phyloP scores from a whole-genome alignment of 306 rosid species.

The Myrica gale region DNA sequence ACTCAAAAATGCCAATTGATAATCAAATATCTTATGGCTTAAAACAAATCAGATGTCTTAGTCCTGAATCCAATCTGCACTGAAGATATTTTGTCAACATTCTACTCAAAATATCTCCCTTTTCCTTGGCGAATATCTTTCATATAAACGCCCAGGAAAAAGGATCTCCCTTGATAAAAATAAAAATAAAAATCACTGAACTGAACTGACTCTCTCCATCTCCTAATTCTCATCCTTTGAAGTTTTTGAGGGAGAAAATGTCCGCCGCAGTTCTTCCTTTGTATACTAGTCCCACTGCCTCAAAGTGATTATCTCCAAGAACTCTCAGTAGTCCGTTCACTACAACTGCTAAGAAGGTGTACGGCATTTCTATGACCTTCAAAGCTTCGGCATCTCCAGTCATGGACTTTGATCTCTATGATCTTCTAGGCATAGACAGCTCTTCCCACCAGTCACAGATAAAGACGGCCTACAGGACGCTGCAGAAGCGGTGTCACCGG shows the following conservation, averaged over 20 bases:
- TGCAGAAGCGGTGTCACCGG: constrained; percentile 89
- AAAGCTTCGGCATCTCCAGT: constrained; percentile 35
- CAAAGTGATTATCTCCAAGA: constrained; percentile 3
- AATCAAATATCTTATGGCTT: no score
- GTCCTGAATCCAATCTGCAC: no score
- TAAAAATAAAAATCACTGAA: no score
- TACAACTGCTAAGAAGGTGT: background rate
- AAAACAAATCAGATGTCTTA: no score
- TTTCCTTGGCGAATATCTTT: no score
- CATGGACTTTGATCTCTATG: constrained; percentile 72
- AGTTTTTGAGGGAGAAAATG: constrained; percentile 9
- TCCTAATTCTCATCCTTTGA: no score
- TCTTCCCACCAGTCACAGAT: constrained; percentile 60
- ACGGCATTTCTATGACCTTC: constrained; percentile 34
- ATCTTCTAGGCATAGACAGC: constrained; percentile 78
- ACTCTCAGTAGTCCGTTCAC: constrained; percentile 4
- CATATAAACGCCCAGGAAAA: no score
- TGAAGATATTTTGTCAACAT: no score
- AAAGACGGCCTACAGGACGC: constrained; percentile 65
- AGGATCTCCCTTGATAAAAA: no score
- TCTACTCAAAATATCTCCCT: no score
- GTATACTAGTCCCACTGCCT: background rate
- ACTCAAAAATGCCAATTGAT: no score
- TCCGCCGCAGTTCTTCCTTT: constrained; percentile 25
- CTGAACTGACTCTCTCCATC: no score